Conservation (phyloP, 768 basidiomycete species). For the Psilocybe sp. region DNA sequence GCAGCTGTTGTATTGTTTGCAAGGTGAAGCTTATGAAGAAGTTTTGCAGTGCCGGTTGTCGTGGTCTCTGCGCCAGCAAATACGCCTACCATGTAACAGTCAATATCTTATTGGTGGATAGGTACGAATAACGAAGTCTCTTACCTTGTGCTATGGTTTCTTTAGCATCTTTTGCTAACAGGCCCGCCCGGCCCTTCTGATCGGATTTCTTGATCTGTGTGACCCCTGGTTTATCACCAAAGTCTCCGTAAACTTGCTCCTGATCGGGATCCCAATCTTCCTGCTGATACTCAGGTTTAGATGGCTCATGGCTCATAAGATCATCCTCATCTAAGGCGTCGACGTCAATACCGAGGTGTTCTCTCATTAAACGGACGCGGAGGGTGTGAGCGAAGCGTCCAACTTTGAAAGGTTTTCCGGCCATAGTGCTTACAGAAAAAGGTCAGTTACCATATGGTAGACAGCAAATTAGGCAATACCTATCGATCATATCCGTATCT, state of each 20-base stretch:
- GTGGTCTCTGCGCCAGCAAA: conserved; percentile 15
- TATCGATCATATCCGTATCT: conserved; percentile 96
- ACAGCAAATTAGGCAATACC: conserved; percentile 38
- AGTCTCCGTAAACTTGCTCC: conserved; percentile 52
- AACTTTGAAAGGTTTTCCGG: conserved; percentile 90
- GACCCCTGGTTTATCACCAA: conserved; percentile 32
- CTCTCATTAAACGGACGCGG: conserved; percentile 91
- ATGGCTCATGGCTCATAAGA: conserved; percentile 51
- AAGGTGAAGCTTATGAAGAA: conserved; percentile 41
- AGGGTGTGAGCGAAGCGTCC: conserved; percentile 96
- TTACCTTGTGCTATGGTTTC: conserved; percentile 53
- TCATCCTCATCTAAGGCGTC: conserved; percentile 83
- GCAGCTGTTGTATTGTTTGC: conserved; percentile 36
- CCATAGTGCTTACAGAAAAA: conserved; percentile 70
- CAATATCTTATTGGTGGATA: background rate
- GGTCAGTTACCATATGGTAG: background rate
- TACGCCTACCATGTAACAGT: conserved; percentile 7
- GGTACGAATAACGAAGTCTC: background rate
- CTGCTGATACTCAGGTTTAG: conserved; percentile 47
- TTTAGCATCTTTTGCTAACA: conserved; percentile 31
- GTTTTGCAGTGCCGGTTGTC: conserved; percentile 28
- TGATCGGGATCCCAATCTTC: conserved; percentile 72
- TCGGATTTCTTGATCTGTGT: conserved; percentile 38
- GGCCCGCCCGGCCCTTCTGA: conserved; percentile 28
- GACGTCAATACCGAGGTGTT: conserved; percentile 94